Evolutionary conservation across 176 grass and related monocot genomes (phyloP).

Genomic region (Poa pratensis): DNA sequence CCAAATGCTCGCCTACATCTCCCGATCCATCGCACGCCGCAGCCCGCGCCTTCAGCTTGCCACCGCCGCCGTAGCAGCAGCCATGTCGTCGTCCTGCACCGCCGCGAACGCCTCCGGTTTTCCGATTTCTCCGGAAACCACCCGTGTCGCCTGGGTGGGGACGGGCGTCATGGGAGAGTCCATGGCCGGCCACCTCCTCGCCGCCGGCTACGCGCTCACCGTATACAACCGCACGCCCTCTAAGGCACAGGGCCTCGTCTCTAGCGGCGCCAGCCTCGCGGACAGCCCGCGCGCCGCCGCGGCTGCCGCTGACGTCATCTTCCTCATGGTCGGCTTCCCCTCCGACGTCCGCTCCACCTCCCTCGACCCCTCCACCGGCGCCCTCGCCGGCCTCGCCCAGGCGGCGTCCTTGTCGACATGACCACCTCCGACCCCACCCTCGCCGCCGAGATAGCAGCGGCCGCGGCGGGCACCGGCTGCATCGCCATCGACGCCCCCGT

Average conservation of each 20-base stretch:
- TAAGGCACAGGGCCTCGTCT: slow-evolving; percentile 68
- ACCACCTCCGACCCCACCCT: slow-evolving; percentile 89
- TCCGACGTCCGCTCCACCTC: slow-evolving; percentile 74
- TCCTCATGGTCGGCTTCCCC: slow-evolving; percentile 95
- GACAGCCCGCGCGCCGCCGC: slow-evolving; percentile 60
- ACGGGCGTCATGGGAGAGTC: slow-evolving; percentile 92
- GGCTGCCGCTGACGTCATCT: slow-evolving; percentile 73
- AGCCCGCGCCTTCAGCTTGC: slow-evolving; percentile 17
- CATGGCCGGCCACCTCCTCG: slow-evolving; percentile 90
- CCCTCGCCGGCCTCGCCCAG: slow-evolving; percentile 67
- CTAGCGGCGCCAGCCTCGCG: slow-evolving; percentile 53
- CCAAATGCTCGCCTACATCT: slow-evolving; percentile 50
- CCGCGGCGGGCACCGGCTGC: slow-evolving; percentile 42
- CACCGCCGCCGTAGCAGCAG: slow-evolving; percentile 6
- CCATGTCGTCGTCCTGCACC: slow-evolving; percentile 58
- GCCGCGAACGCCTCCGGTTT: not conserved
- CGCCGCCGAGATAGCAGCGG: slow-evolving; percentile 66
- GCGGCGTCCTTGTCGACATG: slow-evolving; percentile 88
- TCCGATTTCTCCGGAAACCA: slow-evolving; percentile 54
- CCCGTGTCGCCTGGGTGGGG: slow-evolving; percentile 83
- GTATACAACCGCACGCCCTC: slow-evolving; percentile 82
- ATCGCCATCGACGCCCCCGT: slow-evolving; percentile 74
- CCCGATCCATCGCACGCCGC: slow-evolving; percentile 45
- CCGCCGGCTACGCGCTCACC: slow-evolving; percentile 79
- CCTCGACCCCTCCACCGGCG: slow-evolving; percentile 67